Evolutionary conservation across 2,329 filamentous ascomycete genomes (phyloP), one percentile per base, ranked within the genome.

Genomic region (Claviceps spartinae): DNA sequence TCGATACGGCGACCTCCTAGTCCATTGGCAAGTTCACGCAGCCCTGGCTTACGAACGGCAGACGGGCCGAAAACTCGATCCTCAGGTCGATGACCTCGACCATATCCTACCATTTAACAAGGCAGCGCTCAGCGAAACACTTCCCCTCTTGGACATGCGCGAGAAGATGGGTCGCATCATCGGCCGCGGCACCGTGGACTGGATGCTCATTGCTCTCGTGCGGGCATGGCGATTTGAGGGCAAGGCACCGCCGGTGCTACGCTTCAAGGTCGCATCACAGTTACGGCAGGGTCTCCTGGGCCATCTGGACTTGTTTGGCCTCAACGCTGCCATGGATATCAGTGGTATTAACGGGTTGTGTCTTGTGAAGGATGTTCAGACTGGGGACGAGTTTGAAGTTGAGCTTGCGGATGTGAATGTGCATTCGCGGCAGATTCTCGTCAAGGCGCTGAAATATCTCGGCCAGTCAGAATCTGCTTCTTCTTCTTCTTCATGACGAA

Each of bases 1-100:
- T 37, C 76, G 82, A 44, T 85, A 76, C 64, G 66, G 70, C 5
- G 82, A 86, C 63, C 66, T 85, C 47, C 62, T 85, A 36, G 73
- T 77, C 1, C 81, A 85, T 65, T 85, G 79, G 78, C 81, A 85
- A 63, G 77, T 85, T 55, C 75, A 83, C 59, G 76, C 75, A 2
- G 74, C 78, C 9, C 66, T 85, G 36, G 66, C 69, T 14, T 64
- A 72, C 54, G 73, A 76, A 57, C 68, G 72, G 8, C 59, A 67
- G 40, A 55, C 55, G 24, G 53, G 60, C 43, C 57, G 61, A 18
- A 53, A 50, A 14, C 55, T 68, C 38, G 58, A 64, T 26, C 49
- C 59, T 7, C 40, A 54, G 6, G 49, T 54, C 18, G 65, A 68
- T 43, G 53, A 65, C 41, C 30, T 65, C 48, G 58, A 63, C 42